Evolutionary conservation across 768 basidiomycete species (phyloP), one percentile per base, ranked within the genome.

Genomic region (Mycena polygramma): DNA sequence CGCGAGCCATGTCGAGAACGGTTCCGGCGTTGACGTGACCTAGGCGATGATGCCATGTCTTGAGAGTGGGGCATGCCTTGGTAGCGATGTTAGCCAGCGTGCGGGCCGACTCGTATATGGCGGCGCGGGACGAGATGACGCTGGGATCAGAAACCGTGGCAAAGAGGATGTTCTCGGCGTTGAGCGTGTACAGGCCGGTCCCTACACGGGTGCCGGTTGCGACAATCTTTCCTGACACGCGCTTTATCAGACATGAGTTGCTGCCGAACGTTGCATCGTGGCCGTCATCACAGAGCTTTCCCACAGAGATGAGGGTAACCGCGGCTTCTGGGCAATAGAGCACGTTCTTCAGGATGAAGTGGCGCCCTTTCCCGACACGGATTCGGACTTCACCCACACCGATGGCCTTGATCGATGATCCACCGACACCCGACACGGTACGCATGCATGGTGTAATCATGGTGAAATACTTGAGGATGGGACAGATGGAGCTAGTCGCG

Each of bases 401-500:
- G 15, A 63, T 7, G 7, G 61, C 61, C 22, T 63, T 63, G 61
- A 63, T 63, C 0, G 61, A 63, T 2, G 51, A 53, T 7, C 61
- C 61, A 1, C 61, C 61, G 13, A 63, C 49, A 6, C 61, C 51
- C 15, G 51, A 52, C 20, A 63, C 51, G 37, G 7, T 60, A 13
- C 59, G 59, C 30, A 36, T 60, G 46, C 59, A 60, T 35, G 46
- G 45, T 11, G 46, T 60, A 35, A 60, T 60, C 36, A 48, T 60
- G 46, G 46, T 60, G 20, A 60, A 60, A 46, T 60, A 36, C 20
- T 60, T 19, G 46, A 49, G 45, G 11, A 36, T 48, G 3, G 59
- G 59, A 10, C 59, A 60, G 30, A 60, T 60, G 45, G 59, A 60
- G 59, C 59, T 60, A 19, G 59, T 60, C 9, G 59, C 59, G 20